Percentiles rank a stretch among this genome's conserved stretches.
These are phyloP conservation scores for Nicotiana attenuata DNA, from an alignment of 257 asterid species.

Conservation along the genomic window DNA sequence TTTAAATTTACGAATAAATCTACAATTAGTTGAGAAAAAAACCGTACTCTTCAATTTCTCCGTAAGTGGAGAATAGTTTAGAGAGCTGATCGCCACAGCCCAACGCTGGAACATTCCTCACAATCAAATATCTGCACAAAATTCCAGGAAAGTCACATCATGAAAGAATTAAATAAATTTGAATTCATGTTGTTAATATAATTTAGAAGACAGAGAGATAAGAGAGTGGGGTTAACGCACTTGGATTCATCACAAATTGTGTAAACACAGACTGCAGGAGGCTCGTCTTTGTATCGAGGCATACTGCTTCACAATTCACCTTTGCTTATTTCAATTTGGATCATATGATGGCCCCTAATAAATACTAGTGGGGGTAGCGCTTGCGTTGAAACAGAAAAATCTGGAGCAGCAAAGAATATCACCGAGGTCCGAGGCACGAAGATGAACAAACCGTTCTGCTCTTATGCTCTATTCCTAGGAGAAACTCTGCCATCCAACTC, in stretches of 20 bases:
- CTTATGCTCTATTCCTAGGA: too few relatives aligned
- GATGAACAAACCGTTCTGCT: too few relatives aligned
- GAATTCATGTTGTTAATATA: not conserved
- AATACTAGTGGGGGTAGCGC: too few relatives aligned
- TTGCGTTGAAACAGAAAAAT: too few relatives aligned
- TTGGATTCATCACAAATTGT: slow-evolving; percentile 94
- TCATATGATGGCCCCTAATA: too few relatives aligned
- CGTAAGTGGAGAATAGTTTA: slow-evolving; percentile 54
- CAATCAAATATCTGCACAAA: slow-evolving; percentile 54
- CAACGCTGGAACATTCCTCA: slow-evolving; percentile 80
- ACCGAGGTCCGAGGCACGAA: too few relatives aligned
- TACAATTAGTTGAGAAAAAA: not conserved
- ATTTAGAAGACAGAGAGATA: not conserved
- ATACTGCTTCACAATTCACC: not conserved
- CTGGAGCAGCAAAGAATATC: too few relatives aligned
- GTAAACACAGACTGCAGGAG: slow-evolving; percentile 70
- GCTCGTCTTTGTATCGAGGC: slow-evolving; percentile 63
- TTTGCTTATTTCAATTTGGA: too few relatives aligned
- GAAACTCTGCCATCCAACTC: too few relatives aligned
- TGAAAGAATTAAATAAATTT: not conserved
- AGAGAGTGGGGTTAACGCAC: slow-evolving; percentile 18
- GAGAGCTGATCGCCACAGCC: slow-evolving; percentile 81
- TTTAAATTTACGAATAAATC: not conserved
- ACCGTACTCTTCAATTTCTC: slow-evolving; percentile 63
- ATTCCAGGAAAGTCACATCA: not conserved